Base-by-base conservation (phyloP, 2,329 filamentous ascomycete species). In the Neopestalotiopsis rosae region DNA sequence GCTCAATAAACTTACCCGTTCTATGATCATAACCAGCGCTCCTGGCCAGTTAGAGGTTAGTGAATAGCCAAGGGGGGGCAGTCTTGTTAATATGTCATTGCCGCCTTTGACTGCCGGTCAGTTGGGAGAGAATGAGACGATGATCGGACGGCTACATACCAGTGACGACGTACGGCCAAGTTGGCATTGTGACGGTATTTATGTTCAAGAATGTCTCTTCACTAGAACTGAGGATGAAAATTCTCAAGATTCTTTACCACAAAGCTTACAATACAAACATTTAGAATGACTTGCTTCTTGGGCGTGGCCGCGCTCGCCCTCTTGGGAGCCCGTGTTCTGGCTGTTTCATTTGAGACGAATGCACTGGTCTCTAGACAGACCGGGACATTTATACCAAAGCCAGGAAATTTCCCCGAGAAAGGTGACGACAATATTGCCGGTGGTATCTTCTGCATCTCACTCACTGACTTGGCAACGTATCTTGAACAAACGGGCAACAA, bases 381-480 rank as follows among this genome's bases (percentile, higher is more conserved):
- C 24, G 45, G 59, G 5, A 64, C 68, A 17, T 74, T 74, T 49
- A 69, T 70, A 4, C 72, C 72, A 6, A 70, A 67, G 24, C 69
- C 72, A 4, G 72, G 72, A 17, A 64, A 74, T 65, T 73, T 72
- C 62, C 72, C 72, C 12, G 62, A 66, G 5, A 73, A 71, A 3
- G 72, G 72, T 24, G 71, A 73, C 59, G 72, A 74, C 68, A 74
- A 72, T 3, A 68, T 68, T 57, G 72, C 72, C 13, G 72, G 72
- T n/a, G 71, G 72, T 32, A 73, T 74, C 49, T 74, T 73, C 56
- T 74, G 72, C 69, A 73, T 74, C 65, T 67, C 67, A 12, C 72
- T 74, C 7, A n/a, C 61, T 1, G 72, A 74, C 45, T 67, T 74
- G 9, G 69, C 66, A 10, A 67, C 68, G 5, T 73, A 73, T 62